Percentiles rank a stretch among this genome's conserved stretches.
phyloP scores from a whole-genome alignment of 164 flowering plant species.

The Magnolia changhungtana region DNA sequence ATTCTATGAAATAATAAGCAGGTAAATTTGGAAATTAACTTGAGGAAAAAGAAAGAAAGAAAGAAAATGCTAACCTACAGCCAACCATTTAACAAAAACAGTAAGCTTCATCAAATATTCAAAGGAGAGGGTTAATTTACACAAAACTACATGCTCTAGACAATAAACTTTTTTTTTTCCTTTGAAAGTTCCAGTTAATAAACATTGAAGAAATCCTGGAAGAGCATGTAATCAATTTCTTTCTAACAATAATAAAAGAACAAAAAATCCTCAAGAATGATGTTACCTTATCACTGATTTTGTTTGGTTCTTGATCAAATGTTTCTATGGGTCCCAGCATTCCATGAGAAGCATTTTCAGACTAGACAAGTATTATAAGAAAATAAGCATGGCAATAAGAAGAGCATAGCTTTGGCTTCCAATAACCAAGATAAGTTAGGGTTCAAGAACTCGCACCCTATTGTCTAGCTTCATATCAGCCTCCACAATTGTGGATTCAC shows the following conservation, averaged over 20 bases:
- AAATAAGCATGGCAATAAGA: background rate
- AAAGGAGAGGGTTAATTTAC: background rate
- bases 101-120: too few relatives aligned
- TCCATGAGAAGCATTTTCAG: constrained; percentile 73
- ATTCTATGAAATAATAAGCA: too few relatives aligned
- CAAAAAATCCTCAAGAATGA: background rate
- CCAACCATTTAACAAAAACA: background rate
- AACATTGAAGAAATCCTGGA: background rate
- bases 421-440: constrained; percentile 2
- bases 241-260: background rate
- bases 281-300: constrained; percentile 65
- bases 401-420: background rate
- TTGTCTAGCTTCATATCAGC: constrained; percentile 51
- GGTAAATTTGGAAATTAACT: too few relatives aligned
- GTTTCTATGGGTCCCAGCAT: constrained; percentile 36
- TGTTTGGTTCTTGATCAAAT: constrained; percentile 69
- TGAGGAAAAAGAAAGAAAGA: too few relatives aligned
- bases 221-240: background rate
- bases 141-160: background rate
- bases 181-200: background rate
- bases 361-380: constrained; percentile 35
- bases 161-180: too few relatives aligned
- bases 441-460: constrained; percentile 40
- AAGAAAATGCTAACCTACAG: background rate
- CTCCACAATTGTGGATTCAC: constrained; percentile 39